A percentile compares a stretch with the other conserved stretches of the same genome.
Conservation (phyloP, 163 green algal species). For the Volvox carteri region DNA sequence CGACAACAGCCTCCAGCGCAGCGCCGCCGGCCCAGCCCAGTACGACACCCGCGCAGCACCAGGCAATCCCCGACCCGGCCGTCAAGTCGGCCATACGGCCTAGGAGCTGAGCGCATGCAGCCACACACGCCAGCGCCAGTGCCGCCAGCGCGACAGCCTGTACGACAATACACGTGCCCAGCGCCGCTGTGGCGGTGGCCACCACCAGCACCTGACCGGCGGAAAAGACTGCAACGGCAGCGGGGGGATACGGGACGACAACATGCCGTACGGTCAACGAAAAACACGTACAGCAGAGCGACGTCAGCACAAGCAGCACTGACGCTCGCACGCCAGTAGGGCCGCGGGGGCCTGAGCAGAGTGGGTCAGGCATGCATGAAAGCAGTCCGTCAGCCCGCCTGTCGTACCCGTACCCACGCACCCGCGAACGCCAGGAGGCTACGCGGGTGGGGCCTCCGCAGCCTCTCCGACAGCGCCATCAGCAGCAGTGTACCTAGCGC, state of each 20-base stretch:
- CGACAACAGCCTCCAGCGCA: neutral
- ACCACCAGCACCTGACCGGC: constrained; percentile 23
- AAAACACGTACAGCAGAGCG: too few species aligned
- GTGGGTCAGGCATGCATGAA: too few species aligned
- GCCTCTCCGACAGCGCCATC: constrained; percentile 38
- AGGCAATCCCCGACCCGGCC: neutral
- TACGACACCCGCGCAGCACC: neutral
- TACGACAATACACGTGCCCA: neutral
- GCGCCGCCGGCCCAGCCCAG: constrained; percentile 1
- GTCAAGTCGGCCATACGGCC: constrained; percentile 3
- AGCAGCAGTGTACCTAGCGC: constrained; percentile 25
- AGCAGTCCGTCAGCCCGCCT: too few species aligned
- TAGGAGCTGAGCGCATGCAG: neutral
- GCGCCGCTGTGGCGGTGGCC: neutral
- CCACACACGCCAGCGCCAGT: neutral
- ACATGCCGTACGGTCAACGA: too few species aligned
- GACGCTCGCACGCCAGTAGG: too few species aligned
- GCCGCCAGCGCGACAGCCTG: constrained; percentile 5
- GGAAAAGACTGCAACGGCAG: constrained; percentile 13
- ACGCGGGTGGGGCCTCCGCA: constrained; percentile 21
- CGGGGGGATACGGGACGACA: too few species aligned
- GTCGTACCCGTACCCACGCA: too few species aligned
- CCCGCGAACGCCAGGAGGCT: neutral
- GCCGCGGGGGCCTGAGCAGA: too few species aligned
- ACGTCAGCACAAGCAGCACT: too few species aligned